A percentile compares a stretch with the other conserved stretches of the same genome.
phyloP scores from a whole-genome alignment of 352 stramenopile species.

The Phytophthora nicotianae region DNA sequence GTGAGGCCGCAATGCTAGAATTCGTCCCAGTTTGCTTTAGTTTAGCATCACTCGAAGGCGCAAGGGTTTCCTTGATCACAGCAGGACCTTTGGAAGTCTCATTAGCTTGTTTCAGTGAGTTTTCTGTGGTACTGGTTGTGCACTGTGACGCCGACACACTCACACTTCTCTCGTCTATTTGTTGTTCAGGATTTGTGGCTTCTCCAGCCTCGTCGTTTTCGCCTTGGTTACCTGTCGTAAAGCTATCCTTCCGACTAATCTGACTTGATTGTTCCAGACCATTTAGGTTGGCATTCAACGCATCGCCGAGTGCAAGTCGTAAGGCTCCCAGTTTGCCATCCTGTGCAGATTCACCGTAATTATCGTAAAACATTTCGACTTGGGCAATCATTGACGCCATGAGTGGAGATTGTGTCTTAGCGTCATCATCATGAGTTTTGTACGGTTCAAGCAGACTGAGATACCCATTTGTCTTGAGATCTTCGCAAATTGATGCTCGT shows the following conservation, averaged over 20 bases:
- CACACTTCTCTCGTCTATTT: neutral
- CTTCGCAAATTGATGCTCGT: constrained; percentile 45
- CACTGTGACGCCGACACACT: neutral
- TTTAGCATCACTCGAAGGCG: neutral
- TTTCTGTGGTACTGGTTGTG: neutral
- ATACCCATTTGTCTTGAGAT: constrained; percentile 44
- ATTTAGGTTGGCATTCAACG: constrained; percentile 9
- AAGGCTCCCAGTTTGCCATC: constrained; percentile 22
- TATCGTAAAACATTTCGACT: constrained; percentile 19
- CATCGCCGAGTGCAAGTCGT: constrained; percentile 25
- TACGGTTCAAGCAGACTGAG: constrained; percentile 38
- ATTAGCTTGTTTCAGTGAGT: neutral
- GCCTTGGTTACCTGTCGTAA: constrained; percentile 23
- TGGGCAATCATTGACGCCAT: constrained; percentile 14
- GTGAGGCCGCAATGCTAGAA: constrained; percentile 1
- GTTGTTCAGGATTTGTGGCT: neutral
- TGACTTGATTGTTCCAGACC: neutral
- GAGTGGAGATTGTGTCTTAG: neutral
- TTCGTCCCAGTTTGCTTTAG: neutral
- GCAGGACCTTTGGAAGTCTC: neutral
- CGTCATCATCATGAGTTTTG: constrained; percentile 5
- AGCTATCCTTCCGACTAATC: neutral
- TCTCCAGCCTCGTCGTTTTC: constrained; percentile 18
- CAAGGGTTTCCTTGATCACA: neutral
- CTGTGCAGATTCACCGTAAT: constrained; percentile 20